Conservation (phyloP, 106 monocot genomes). For the Platanthera zijinensis region DNA sequence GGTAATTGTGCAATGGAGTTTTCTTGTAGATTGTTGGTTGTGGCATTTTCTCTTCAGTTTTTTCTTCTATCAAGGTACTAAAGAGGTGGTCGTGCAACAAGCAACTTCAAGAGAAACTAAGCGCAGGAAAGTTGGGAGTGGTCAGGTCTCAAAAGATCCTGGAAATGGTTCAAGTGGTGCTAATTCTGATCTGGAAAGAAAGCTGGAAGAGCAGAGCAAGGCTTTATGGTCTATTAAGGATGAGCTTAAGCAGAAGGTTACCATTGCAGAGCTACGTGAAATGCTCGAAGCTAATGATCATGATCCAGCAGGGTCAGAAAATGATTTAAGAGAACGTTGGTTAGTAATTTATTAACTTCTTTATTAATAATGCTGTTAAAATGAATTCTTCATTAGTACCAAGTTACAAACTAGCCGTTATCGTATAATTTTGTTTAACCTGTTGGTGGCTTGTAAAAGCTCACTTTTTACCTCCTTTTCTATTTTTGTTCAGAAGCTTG, state of each 20-base stretch:
- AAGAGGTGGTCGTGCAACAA: conserved; percentile 16
- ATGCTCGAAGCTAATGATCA: conserved; percentile 92
- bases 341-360: conserved; percentile 21
- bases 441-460: background rate
- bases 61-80: conserved; percentile 8
- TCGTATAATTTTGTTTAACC: background rate
- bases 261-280: conserved; percentile 53
- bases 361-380: background rate
- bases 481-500: background rate
- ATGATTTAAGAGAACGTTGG: conserved; percentile 90
- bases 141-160: conserved; percentile 36
- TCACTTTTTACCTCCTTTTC: background rate
- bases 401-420: background rate
- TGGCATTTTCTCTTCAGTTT: conserved; percentile 1
- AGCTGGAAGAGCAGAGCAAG: conserved; percentile 72
- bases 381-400: background rate
- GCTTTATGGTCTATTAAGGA: conserved; percentile 86
- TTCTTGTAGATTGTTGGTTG: background rate
- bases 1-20: conserved; percentile 21
- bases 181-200: conserved; percentile 33
- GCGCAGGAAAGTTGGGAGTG: conserved; percentile 38
- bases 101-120: conserved; percentile 44
- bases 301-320: conserved; percentile 85
- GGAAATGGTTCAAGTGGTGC: conserved; percentile 15
- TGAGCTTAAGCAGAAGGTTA: conserved; percentile 73